A percentile compares a stretch with the other conserved stretches of the same genome.
phyloP scores from a whole-genome alignment of 1,139 yeast species.

The Yamadazyma epiphylla region DNA sequence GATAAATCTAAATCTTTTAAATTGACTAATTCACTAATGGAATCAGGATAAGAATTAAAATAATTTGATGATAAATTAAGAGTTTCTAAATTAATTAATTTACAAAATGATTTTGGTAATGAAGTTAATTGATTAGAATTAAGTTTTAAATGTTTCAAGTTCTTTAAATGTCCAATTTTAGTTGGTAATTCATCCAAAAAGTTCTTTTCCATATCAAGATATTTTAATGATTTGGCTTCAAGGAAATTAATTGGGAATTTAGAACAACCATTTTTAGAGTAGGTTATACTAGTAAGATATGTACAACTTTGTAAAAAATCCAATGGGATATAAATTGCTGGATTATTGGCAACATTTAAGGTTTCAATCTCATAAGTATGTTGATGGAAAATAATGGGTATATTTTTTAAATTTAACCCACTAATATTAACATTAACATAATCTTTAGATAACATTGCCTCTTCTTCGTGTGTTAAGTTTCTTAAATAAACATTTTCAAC shows the following conservation, averaged over 20 bases:
- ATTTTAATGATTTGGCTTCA: constrained; percentile 64
- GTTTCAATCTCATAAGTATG: constrained; percentile 80
- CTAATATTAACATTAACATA: constrained; percentile 74
- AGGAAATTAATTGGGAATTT: constrained; percentile 71
- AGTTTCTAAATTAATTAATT: constrained; percentile 51
- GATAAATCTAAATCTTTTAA: constrained; percentile 75
- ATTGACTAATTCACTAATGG: constrained; percentile 57
- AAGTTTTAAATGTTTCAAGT: constrained; percentile 55
- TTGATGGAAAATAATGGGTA: constrained; percentile 79
- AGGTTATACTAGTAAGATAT: constrained; percentile 63
- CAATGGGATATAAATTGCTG: constrained; percentile 76
- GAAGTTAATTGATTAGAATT: constrained; percentile 69
- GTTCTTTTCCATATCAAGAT: constrained; percentile 76
- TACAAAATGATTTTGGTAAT: constrained; percentile 62
- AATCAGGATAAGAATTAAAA: constrained; percentile 64
- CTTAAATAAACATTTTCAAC: constrained; percentile 70
- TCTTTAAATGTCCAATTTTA: constrained; percentile 49
- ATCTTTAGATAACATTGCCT: constrained; percentile 57
- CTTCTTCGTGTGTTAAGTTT: constrained; percentile 65
- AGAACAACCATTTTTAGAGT: constrained; percentile 70
- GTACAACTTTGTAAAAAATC: constrained; percentile 85
- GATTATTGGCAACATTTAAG: constrained; percentile 82
- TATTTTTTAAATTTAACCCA: constrained; percentile 73
- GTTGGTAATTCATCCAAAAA: constrained; percentile 63
- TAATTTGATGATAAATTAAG: constrained; percentile 81